Base-by-base conservation (phyloP, 2,329 filamentous ascomycete species). In the Colletotrichum sojae region DNA sequence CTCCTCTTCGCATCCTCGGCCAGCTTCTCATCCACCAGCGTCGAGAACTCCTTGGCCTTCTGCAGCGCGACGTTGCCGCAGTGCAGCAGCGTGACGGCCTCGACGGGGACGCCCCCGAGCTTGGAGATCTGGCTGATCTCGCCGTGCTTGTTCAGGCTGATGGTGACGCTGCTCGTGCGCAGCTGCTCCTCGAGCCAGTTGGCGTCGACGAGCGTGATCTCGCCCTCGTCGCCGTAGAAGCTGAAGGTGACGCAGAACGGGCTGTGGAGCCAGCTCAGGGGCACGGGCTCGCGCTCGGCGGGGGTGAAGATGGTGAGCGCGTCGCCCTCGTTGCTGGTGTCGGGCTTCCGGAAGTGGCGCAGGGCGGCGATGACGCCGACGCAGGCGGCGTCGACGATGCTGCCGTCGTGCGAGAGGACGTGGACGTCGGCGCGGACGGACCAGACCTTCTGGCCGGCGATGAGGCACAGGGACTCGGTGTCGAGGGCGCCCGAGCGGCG, bases 101-200 rank as follows among this genome's bases (percentile, higher is more conserved):
- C 93, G 13, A 97, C 88, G 0, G 94, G 88, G 20, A 89, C 87
- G 27, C 96, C 96, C 25, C 95, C 95, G 67, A 96, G 89, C 83
- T 99, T 99, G 36, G 94, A 91, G 69, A 98, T 89, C 80, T 97
- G 94, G 75, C 94, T 97, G 48, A 98, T 89, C 83, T 98, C 95
- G 25, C 95, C 95, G 76, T 95, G 92, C 76, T 90, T 90, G 81
- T 98, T 97, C 80, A 97, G 87, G 63, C 94, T 95, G 75, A 98
- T 89, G 6, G 93, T 93, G 74, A 93, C 89, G 79, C 91, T 90
- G 65, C 90, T 91, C 46, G 91, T 87, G 20, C 92, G 85, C 66
- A 94, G 84, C 78, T 94, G 91, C 82, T 96, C 93, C 82, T 96
- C 93, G 46, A 93, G 80, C 78, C 90, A 84, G 51, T 86, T 92